Evolutionary conservation across 2,329 filamentous ascomycete genomes (phyloP).

Genomic region (Xenoacremonium recifei): DNA sequence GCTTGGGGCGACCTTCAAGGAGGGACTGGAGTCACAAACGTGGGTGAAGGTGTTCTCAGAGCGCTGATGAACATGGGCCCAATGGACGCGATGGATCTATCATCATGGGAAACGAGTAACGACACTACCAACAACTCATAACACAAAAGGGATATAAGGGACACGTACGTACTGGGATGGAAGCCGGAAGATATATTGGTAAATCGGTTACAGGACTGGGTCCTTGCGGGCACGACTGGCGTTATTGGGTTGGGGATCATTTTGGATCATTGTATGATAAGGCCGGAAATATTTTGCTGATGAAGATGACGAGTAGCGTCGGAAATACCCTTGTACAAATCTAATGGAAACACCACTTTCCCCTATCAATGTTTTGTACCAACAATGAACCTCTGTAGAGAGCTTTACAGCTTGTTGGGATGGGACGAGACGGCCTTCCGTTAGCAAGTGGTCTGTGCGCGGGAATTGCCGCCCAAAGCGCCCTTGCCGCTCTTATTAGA

Average conservation of each 20-base stretch:
- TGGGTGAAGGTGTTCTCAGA: conserved; percentile 56
- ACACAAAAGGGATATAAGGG: conserved; percentile 7
- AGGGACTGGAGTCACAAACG: conserved; percentile 50
- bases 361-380: neutral
- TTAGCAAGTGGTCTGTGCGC: conserved; percentile 6
- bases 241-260: conserved; percentile 12
- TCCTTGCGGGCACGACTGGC: conserved; percentile 8
- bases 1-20: conserved; percentile 44
- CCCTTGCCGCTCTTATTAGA: conserved; percentile 1
- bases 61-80: conserved; percentile 58
- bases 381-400: too few relatives aligned
- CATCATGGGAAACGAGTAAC: conserved; percentile 43
- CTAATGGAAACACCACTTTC: conserved; percentile 15
- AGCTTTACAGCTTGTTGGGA: too few relatives aligned
- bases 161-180: conserved; percentile 8
- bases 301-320: conserved; percentile 6
- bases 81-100: conserved; percentile 60
- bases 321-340: conserved; percentile 19
- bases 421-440: neutral
- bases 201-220: too few relatives aligned
- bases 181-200: too few relatives aligned
- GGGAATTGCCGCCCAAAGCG: conserved; percentile 13
- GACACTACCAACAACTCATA: conserved; percentile 18
- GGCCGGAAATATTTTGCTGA: conserved; percentile 12
- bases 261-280: conserved; percentile 16